A percentile compares a stretch with the other conserved stretches of the same genome.
These are phyloP conservation scores for Andrographis paniculata DNA, from an alignment of 305 asterid species.

Conservation along the genomic window DNA sequence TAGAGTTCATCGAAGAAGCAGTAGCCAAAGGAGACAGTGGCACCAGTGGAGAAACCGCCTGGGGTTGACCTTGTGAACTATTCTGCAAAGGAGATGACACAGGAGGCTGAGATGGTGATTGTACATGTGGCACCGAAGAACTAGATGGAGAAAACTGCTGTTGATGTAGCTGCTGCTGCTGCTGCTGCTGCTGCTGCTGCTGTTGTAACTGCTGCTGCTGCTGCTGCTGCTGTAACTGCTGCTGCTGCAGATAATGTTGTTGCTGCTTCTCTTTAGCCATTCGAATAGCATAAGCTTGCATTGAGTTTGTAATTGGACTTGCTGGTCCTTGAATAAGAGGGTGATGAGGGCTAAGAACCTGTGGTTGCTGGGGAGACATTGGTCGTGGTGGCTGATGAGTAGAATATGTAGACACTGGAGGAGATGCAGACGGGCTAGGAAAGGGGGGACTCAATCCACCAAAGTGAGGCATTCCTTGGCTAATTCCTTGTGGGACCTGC, in stretches of 20 bases:
- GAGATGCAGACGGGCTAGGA: constrained; percentile 38
- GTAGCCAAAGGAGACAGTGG: constrained; percentile 39
- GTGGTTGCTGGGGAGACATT: constrained; percentile 45
- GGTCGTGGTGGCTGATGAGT: constrained; percentile 48
- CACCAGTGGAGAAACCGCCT: constrained; percentile 29
- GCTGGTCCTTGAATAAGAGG: constrained; percentile 48
- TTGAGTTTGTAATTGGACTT: constrained; percentile 36
- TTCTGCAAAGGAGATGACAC: constrained; percentile 38
- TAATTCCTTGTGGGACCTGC: constrained; percentile 58
- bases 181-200: constrained; percentile 30
- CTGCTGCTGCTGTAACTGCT: constrained; percentile 20
- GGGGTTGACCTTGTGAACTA: constrained; percentile 41
- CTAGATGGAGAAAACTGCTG: constrained; percentile 35
- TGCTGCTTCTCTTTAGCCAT: constrained; percentile 60
- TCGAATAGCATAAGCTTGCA: constrained; percentile 55
- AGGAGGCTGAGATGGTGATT: constrained; percentile 43
- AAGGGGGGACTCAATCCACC: constrained; percentile 44
- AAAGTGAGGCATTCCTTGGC: constrained; percentile 54
- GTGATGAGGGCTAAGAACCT: constrained; percentile 38
- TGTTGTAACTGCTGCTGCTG: constrained; percentile 45
- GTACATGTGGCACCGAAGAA: constrained; percentile 33
- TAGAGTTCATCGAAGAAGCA: constrained; percentile 35
- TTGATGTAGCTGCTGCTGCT: constrained; percentile 28
- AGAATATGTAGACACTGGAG: constrained; percentile 40
- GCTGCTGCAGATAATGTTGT: constrained; percentile 39